Conservation (phyloP, 2,329 filamentous ascomycete genomes). For the Colletotrichum falcatum region DNA sequence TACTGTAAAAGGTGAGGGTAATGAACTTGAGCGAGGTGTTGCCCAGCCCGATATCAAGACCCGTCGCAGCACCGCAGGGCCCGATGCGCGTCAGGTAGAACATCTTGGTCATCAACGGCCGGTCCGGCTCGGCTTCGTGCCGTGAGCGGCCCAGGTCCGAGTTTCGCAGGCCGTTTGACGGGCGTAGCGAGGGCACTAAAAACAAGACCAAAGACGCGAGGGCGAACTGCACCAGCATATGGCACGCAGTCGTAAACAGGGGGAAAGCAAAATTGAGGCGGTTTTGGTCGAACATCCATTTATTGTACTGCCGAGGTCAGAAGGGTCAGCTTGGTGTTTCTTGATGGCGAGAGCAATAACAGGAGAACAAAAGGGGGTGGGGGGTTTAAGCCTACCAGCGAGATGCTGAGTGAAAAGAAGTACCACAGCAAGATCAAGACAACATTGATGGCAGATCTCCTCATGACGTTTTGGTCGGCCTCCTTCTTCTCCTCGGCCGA, state of each 20-base stretch:
- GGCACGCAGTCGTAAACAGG: constrained; percentile 92
- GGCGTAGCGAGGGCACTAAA: constrained; percentile 85
- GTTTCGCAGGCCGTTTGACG: constrained; percentile 60
- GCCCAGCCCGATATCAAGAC: constrained; percentile 93
- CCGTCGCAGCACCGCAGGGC: constrained; percentile 92
- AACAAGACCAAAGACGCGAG: constrained; percentile 83
- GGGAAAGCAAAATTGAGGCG: constrained; percentile 93
- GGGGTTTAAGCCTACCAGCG: constrained; percentile 72
- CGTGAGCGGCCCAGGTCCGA: constrained; percentile 64
- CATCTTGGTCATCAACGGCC: constrained; percentile 82
- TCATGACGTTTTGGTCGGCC: constrained; percentile 80
- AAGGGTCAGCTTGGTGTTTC: constrained; percentile 45
- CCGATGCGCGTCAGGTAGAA: constrained; percentile 95
- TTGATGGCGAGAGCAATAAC: constrained; percentile 12
- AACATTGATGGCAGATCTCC: constrained; percentile 78
- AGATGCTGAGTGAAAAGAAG: constrained; percentile 92
- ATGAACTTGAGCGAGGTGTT: constrained; percentile 98
- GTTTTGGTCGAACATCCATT: constrained; percentile 97
- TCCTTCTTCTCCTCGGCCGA: constrained; percentile 80
- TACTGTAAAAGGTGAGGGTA: constrained; percentile 94
- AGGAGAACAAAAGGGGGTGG: constrained; percentile 6
- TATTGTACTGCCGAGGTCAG: constrained; percentile 85
- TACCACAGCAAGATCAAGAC: constrained; percentile 89
- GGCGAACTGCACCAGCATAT: constrained; percentile 95
- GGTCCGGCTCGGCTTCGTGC: constrained; percentile 65